Evolutionary conservation across 306 rosid species (phyloP).

Genomic region (Clitoria ternatea): DNA sequence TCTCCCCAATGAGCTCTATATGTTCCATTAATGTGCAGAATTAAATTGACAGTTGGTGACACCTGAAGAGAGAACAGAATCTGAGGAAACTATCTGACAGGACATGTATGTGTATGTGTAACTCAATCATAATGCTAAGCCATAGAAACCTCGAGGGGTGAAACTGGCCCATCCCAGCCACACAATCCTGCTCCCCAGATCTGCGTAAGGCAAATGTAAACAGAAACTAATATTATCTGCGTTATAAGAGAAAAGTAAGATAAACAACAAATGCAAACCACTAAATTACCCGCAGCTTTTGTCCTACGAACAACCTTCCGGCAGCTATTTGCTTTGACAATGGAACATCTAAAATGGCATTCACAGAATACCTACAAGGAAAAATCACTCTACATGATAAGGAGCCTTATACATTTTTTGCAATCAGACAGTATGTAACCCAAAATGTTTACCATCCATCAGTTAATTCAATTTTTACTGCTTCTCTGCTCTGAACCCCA

Average conservation of each 20-base stretch:
- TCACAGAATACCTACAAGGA: conserved; percentile 66
- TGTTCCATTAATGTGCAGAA: conserved; percentile 87
- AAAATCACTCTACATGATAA: conserved; percentile 26
- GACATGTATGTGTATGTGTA: background rate
- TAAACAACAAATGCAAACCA: conserved; percentile 10
- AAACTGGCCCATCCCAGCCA: conserved; percentile 76
- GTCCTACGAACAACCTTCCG: conserved; percentile 84
- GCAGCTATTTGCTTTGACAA: conserved; percentile 66
- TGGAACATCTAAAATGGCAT: conserved; percentile 65
- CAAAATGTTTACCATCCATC: conserved; percentile 67
- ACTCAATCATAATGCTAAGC: conserved; percentile 11
- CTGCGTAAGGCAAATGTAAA: conserved; percentile 40
- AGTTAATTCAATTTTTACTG: conserved; percentile 63
- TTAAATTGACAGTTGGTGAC: conserved; percentile 48
- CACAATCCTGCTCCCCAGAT: conserved; percentile 82
- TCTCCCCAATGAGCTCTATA: conserved; percentile 90
- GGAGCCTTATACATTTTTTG: conserved; percentile 20
- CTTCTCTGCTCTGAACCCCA: conserved; percentile 33
- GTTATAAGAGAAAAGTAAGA: conserved; percentile 8
- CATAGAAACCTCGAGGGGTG: conserved; percentile 76
- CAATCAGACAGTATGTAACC: background rate
- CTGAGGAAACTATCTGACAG: conserved; percentile 24
- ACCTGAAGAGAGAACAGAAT: conserved; percentile 54
- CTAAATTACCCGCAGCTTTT: conserved; percentile 75
- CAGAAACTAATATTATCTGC: conserved; percentile 17